A percentile compares a stretch with the other conserved stretches of the same genome.
These are phyloP conservation scores for Mycena pura DNA, from an alignment of 768 basidiomycete species.

Conservation along the genomic window DNA sequence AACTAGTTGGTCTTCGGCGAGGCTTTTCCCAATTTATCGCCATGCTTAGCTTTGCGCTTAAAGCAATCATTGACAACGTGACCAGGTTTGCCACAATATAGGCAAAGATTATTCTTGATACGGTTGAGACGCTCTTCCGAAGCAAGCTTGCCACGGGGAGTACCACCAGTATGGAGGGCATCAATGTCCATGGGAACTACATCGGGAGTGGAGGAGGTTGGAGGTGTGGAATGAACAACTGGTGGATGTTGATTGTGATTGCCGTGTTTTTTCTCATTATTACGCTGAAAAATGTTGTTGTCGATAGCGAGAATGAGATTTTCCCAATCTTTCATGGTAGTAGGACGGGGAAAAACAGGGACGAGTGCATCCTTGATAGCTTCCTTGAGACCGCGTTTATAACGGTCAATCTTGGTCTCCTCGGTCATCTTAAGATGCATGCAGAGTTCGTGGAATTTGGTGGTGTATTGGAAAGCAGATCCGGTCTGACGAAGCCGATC, in stretches of 20 bases:
- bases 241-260: not conserved
- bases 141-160: conserved; percentile 35
- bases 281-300: conserved; percentile 31
- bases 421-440: conserved; percentile 38
- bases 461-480: conserved; percentile 35
- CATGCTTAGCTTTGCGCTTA: conserved; percentile 27
- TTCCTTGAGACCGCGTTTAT: conserved; percentile 38
- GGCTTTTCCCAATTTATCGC: conserved; percentile 35
- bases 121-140: conserved; percentile 34
- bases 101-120: conserved; percentile 35
- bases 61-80: conserved; percentile 38
- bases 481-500: conserved; percentile 39
- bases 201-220: conserved; percentile 14
- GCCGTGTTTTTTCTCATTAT: conserved; percentile 23
- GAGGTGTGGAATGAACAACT: not conserved
- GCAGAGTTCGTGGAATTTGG: conserved; percentile 34
- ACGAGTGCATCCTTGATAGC: conserved; percentile 33
- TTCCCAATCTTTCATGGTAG: conserved; percentile 27
- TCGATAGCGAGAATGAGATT: conserved; percentile 32
- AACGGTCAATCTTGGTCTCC: conserved; percentile 40
- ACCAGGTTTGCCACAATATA: conserved; percentile 42
- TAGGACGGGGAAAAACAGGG: conserved; percentile 22
- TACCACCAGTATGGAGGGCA: conserved; percentile 16
- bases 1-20: conserved; percentile 33
- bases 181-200: conserved; percentile 43